These are phyloP conservation scores for Exophiala oligosperma DNA, from an alignment of 2,329 filamentous ascomycete genomes.

Conservation along the genomic window DNA sequence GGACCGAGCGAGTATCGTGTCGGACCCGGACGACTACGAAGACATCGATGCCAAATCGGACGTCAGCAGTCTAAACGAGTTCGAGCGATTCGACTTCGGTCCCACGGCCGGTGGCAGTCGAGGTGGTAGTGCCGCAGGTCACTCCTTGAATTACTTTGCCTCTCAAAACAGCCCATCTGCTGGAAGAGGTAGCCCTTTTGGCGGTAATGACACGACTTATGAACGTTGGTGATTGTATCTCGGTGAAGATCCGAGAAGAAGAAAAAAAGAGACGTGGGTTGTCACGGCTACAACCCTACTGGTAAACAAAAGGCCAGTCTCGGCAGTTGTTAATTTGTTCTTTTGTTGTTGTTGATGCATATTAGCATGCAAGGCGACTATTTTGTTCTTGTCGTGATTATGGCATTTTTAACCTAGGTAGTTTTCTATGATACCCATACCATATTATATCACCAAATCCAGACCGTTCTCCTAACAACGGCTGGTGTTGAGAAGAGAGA, in stretches of 20 bases:
- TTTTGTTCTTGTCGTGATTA: too few species aligned
- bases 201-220: slow-evolving; percentile 9
- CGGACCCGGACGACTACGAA: slow-evolving; percentile 28
- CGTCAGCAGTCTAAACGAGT: slow-evolving; percentile 29
- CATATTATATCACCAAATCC: not conserved
- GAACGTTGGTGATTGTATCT: slow-evolving; percentile 19
- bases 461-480: too few species aligned
- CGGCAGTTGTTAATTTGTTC: not conserved
- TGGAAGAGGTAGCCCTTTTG: slow-evolving; percentile 19
- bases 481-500: too few species aligned
- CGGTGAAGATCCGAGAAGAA: not conserved
- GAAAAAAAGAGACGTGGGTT: not conserved
- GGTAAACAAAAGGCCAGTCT: not conserved
- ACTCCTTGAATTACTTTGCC: slow-evolving; percentile 20
- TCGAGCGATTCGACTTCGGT: slow-evolving; percentile 28
- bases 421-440: not conserved
- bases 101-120: slow-evolving; percentile 12
- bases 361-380: not conserved
- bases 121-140: slow-evolving; percentile 17
- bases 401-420: not conserved
- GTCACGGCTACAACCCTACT: not conserved
- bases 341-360: not conserved
- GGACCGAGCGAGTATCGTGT: slow-evolving; percentile 18
- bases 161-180: slow-evolving; percentile 17
- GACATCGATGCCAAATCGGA: slow-evolving; percentile 30